These are phyloP conservation scores for Neocucurbitaria cava DNA, from an alignment of 2,329 filamentous ascomycete species.

Conservation along the genomic window DNA sequence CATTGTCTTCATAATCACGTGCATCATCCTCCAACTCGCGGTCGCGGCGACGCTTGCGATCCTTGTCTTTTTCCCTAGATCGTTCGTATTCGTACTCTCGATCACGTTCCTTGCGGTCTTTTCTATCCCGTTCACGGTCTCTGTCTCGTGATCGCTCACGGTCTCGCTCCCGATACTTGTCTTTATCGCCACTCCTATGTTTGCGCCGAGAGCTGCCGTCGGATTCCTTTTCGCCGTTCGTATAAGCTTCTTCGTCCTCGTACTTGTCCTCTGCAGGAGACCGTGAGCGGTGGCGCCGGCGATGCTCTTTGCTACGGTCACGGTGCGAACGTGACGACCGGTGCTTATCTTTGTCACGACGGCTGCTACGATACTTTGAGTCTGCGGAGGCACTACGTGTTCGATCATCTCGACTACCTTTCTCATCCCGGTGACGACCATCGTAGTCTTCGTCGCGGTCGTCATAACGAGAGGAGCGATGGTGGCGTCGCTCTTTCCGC, in stretches of 20 bases:
- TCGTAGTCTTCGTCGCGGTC: slow-evolving; percentile 50
- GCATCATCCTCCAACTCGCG: slow-evolving; percentile 49
- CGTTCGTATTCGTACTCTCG: slow-evolving; percentile 51
- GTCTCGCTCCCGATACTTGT: slow-evolving; percentile 38
- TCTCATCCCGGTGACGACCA: slow-evolving; percentile 51
- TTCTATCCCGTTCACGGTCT: slow-evolving; percentile 42
- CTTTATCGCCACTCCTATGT: slow-evolving; percentile 46
- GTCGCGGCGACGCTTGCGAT: slow-evolving; percentile 60
- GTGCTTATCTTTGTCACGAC: slow-evolving; percentile 51
- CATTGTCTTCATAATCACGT: slow-evolving; percentile 48
- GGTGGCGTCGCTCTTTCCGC: slow-evolving; percentile 55
- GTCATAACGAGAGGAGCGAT: slow-evolving; percentile 54
- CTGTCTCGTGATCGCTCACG: slow-evolving; percentile 39
- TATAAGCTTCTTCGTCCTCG: slow-evolving; percentile 40
- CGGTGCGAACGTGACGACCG: slow-evolving; percentile 56
- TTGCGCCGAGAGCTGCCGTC: slow-evolving; percentile 45
- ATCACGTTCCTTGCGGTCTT: slow-evolving; percentile 60
- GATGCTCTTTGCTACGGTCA: slow-evolving; percentile 54
- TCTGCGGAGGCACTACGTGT: slow-evolving; percentile 72
- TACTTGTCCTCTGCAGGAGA: slow-evolving; percentile 44
- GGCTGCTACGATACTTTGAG: slow-evolving; percentile 67
- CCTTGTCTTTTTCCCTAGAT: slow-evolving; percentile 45
- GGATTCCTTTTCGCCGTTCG: slow-evolving; percentile 34
- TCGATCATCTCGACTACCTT: slow-evolving; percentile 60
- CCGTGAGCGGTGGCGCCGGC: slow-evolving; percentile 53